Evolutionary conservation across 176 grass and related monocot genomes (phyloP).

Genomic region (Musa itinerans): DNA sequence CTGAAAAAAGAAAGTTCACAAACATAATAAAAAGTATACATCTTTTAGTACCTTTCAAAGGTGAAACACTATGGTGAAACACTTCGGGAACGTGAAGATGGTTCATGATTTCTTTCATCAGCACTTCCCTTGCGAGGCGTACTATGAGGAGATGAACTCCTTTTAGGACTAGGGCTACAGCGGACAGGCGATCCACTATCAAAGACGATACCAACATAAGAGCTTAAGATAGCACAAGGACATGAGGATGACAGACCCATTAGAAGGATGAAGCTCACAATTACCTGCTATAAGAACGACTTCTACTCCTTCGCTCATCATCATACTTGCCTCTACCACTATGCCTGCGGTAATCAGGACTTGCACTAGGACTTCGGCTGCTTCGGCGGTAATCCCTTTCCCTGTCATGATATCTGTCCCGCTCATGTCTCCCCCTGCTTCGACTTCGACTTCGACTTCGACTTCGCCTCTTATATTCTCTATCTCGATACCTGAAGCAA

Average conservation of each 20-base stretch:
- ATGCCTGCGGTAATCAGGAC: slow-evolving; percentile 38
- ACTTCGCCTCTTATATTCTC: slow-evolving; percentile 7
- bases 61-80: slow-evolving; percentile 3
- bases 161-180: slow-evolving; percentile 56
- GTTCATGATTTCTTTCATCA: slow-evolving; percentile 1
- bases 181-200: slow-evolving; percentile 26
- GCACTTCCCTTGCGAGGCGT: slow-evolving; percentile 25
- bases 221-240: slow-evolving; percentile 6
- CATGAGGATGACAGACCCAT: background rate
- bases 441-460: slow-evolving; percentile 3
- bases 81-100: background rate
- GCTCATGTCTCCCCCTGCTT: slow-evolving; percentile 30
- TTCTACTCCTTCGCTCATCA: slow-evolving; percentile 2
- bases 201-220: too few relatives aligned
- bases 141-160: slow-evolving; percentile 37
- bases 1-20: too few relatives aligned
- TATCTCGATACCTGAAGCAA: slow-evolving; percentile 8
- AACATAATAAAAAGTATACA: too few relatives aligned
- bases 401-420: slow-evolving; percentile 32
- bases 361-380: slow-evolving; percentile 35
- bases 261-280: too few relatives aligned
- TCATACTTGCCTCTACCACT: slow-evolving; percentile 43
- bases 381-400: slow-evolving; percentile 39
- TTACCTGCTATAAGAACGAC: slow-evolving; percentile 10
- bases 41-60: too few relatives aligned